phyloP scores from a whole-genome alignment of 768 basidiomycete species.

The Mycena albidolilacea region DNA sequence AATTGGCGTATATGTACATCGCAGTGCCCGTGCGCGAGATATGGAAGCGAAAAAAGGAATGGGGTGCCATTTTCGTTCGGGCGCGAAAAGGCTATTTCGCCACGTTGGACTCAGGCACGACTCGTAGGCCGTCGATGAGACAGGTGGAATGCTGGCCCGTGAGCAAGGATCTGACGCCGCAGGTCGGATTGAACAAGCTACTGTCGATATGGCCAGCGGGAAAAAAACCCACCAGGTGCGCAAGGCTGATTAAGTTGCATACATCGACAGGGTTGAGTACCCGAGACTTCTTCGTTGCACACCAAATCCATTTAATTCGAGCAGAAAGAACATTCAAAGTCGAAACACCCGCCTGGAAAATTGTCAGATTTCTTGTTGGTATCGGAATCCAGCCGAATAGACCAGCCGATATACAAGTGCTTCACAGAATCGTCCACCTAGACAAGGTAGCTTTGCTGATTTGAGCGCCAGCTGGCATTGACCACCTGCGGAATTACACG shows the following conservation, averaged over 20 bases:
- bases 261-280: slow-evolving; percentile 9
- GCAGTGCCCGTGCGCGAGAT: slow-evolving; percentile 15
- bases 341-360: not conserved
- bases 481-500: not conserved
- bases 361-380: too few relatives aligned
- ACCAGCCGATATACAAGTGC: too few relatives aligned
- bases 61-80: slow-evolving; percentile 7
- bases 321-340: not conserved
- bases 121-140: slow-evolving; percentile 1
- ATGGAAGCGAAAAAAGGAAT: slow-evolving; percentile 23
- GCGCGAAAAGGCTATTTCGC: slow-evolving; percentile 28
- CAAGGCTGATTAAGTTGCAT: not conserved
- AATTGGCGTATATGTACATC: slow-evolving; percentile 32
- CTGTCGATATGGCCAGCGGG: slow-evolving; percentile 8
- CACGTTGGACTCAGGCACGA: slow-evolving; percentile 19
- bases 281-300: not conserved
- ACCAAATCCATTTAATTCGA: not conserved
- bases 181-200: not conserved
- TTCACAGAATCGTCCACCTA: too few relatives aligned
- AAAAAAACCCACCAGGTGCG: slow-evolving; percentile 18
- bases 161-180: not conserved
- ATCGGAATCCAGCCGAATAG: too few relatives aligned
- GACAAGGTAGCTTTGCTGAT: too few relatives aligned
- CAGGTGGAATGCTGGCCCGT: slow-evolving; percentile 4
- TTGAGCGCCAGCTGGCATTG: not conserved